Percentiles rank a stretch among this genome's conserved stretches.
Conservation (phyloP, 345 rosid genomes). For the Populus nigra region DNA sequence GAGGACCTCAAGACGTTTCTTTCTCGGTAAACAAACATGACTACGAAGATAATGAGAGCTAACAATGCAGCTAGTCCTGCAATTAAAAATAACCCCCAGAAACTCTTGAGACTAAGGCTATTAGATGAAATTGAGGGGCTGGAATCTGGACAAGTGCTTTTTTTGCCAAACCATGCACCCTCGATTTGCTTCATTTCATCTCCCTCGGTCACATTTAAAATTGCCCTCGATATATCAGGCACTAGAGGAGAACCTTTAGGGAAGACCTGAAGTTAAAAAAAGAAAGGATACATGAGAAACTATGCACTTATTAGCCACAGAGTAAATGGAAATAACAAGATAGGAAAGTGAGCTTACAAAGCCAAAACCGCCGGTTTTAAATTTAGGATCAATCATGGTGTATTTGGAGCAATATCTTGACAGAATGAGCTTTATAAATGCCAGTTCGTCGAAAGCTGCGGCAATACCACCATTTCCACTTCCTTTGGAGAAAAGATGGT, state of each 20-base stretch:
- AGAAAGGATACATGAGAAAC: neutral
- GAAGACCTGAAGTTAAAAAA: constrained; percentile 11
- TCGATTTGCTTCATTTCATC: constrained; percentile 16
- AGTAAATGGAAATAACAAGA: neutral
- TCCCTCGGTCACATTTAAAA: constrained; percentile 19
- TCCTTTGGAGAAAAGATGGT: constrained; percentile 16
- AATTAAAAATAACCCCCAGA: no score
- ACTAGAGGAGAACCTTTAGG: constrained; percentile 24
- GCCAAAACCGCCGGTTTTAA: constrained; percentile 12
- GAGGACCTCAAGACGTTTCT: no score
- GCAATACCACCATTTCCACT: constrained; percentile 21
- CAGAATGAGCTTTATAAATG: constrained; percentile 43
- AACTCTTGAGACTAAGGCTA: no score
- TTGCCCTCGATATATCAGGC: constrained; percentile 22
- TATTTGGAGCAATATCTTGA: constrained; percentile 27
- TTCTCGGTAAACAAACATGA: no score
- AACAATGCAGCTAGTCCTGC: no score
- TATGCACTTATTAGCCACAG: neutral
- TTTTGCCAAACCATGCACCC: constrained; percentile 12
- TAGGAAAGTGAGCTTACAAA: neutral
- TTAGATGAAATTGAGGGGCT: no score
- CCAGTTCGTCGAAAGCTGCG: constrained; percentile 42
- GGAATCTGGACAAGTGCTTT: neutral
- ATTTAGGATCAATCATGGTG: constrained; percentile 12
- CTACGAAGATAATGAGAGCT: no score